phyloP scores from a whole-genome alignment of 2,329 filamentous ascomycete species.

The Aspergillus puulaauensis region DNA sequence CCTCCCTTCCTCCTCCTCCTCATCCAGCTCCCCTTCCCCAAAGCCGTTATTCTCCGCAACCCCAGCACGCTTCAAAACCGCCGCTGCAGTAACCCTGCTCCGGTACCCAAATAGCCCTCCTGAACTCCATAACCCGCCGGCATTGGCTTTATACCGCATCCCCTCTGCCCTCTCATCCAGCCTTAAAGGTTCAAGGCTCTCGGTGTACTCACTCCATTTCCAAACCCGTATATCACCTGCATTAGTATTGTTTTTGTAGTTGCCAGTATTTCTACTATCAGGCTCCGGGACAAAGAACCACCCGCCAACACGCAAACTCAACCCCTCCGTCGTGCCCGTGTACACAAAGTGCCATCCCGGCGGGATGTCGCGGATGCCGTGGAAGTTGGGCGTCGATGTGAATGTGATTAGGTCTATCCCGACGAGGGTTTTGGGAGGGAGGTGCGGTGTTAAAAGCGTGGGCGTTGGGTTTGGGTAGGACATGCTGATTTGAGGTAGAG shows the following conservation, averaged over 20 bases:
- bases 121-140: conserved; percentile 56
- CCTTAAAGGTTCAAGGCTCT: conserved; percentile 35
- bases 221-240: conserved; percentile 49
- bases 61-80: neutral
- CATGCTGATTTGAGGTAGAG: neutral
- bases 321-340: conserved; percentile 56
- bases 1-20: conserved; percentile 38
- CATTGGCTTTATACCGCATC: conserved; percentile 55
- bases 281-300: conserved; percentile 57
- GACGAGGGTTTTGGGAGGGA: conserved; percentile 50
- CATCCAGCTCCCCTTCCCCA: conserved; percentile 24
- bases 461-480: conserved; percentile 21
- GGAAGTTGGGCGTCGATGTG: conserved; percentile 61
- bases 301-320: conserved; percentile 61
- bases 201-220: conserved; percentile 51
- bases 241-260: neutral
- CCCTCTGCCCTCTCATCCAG: conserved; percentile 45
- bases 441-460: conserved; percentile 44
- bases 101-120: conserved; percentile 45
- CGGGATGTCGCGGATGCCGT: conserved; percentile 60
- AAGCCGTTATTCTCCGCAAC: conserved; percentile 12
- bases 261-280: neutral
- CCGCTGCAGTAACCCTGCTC: conserved; percentile 29
- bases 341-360: conserved; percentile 63
- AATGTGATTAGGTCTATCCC: conserved; percentile 60